These are phyloP conservation scores for Theileria orientalis DNA, from an alignment of 169 alveolate species.

Conservation along the genomic window DNA sequence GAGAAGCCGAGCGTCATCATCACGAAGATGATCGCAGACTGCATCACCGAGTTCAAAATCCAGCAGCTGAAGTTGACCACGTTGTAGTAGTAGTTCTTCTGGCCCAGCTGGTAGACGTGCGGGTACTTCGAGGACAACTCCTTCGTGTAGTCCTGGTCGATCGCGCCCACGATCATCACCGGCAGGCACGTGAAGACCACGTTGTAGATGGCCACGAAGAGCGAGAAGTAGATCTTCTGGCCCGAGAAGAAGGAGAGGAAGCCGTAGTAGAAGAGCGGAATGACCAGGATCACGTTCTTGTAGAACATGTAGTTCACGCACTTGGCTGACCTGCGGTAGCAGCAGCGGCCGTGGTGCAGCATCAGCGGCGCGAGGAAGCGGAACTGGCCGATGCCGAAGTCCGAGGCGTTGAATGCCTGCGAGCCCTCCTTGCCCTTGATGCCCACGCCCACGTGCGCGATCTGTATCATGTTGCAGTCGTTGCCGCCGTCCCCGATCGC, in stretches of 20 bases:
- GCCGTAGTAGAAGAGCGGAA: conserved; percentile 92
- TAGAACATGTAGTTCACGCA: conserved; percentile 95
- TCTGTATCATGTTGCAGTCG: conserved; percentile 98
- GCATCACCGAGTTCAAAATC: conserved; percentile 74
- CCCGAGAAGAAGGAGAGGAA: conserved; percentile 90
- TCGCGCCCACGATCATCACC: conserved; percentile 77
- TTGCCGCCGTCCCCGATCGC: conserved; percentile 99
- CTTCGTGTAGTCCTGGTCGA: conserved; percentile 78
- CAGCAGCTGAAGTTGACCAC: conserved; percentile 69
- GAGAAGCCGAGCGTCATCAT: conserved; percentile 49
- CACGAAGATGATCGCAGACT: conserved; percentile 69
- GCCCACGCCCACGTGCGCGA: conserved; percentile 98
- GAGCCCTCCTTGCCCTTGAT: conserved; percentile 95
- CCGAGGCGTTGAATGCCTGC: conserved; percentile 90
- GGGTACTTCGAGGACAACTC: conserved; percentile 70
- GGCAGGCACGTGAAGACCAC: conserved; percentile 93
- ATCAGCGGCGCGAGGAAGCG: conserved; percentile 80
- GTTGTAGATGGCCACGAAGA: conserved; percentile 92
- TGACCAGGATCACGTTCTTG: conserved; percentile 92
- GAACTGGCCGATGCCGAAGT: conserved; percentile 86
- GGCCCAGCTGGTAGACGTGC: conserved; percentile 74
- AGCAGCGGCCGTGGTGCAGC: conserved; percentile 88
- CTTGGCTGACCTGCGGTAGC: conserved; percentile 89
- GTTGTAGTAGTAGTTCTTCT: conserved; percentile 70
- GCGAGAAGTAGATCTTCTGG: conserved; percentile 90